These are phyloP conservation scores for Gelatoporia subvermispora DNA, from an alignment of 768 basidiomycete genomes.

Conservation along the genomic window DNA sequence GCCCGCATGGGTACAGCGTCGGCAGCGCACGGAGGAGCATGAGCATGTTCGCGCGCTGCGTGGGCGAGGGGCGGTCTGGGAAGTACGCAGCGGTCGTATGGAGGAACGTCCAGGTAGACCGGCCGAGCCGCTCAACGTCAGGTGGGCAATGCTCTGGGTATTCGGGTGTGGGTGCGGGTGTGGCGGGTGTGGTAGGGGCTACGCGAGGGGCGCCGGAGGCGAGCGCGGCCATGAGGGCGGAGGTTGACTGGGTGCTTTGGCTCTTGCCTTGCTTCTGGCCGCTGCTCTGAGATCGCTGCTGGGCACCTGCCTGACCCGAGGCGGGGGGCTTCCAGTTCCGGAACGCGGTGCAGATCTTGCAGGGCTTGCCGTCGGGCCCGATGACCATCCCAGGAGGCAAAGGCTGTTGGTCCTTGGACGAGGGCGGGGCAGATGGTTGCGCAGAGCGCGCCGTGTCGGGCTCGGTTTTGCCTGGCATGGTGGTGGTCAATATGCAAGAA, in stretches of 20 bases:
- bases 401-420: conserved; percentile 8
- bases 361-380: conserved; percentile 92
- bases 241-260: conserved; percentile 21
- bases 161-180: conserved; percentile 25
- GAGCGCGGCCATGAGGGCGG: conserved; percentile 30
- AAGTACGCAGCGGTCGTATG: conserved; percentile 96
- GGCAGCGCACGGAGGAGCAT: conserved; percentile 74
- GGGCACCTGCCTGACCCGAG: background rate
- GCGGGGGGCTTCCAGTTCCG: conserved; percentile 55
- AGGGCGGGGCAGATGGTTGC: background rate
- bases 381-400: conserved; percentile 82
- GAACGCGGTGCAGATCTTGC: conserved; percentile 87
- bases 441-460: conserved; percentile 3
- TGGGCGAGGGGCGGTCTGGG: conserved; percentile 71
- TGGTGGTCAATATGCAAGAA: too few relatives aligned
- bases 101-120: conserved; percentile 94
- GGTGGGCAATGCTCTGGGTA: conserved; percentile 77
- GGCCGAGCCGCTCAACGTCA: conserved; percentile 84
- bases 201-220: conserved; percentile 26
- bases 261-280: background rate
- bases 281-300: background rate
- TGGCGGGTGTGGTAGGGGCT: conserved; percentile 8
- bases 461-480: background rate
- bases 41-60: conserved; percentile 82
- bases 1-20: conserved; percentile 80